Base-by-base conservation (phyloP, 495 filamentous ascomycete genomes). In the Aspergillus steynii region DNA sequence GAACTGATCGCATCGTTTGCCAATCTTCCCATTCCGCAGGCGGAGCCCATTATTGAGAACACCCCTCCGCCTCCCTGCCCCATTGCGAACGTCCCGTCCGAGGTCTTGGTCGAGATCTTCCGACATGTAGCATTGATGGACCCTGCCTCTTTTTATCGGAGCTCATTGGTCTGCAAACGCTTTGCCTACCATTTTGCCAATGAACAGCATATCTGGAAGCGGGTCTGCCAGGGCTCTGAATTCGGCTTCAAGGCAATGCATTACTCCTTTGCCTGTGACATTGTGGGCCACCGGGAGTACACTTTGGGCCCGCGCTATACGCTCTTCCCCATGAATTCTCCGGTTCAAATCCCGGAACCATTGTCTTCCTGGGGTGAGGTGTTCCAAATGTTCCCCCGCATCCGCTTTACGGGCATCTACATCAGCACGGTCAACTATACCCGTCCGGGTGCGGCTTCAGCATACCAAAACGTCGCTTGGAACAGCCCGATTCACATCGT, bases 351-450 rank as follows among this genome's bases (percentile, higher is more conserved):
- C 1, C 78, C 78, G 0, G 61, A 65, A 31, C 68, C 77, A 1
- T 52, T 78, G n/a, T 71, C 71, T 26, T 75, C 74, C 0, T 82
- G 79, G 79, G 77, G 70, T 28, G 69, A 82, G 50, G 91, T 97
- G 78, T 95, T 97, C 75, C 89, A 89, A 15, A 71, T 76, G 0
- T 90, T 91, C 3, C 94, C 95, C 1, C 88, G 95, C 34, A 83
- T 99, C 58, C 92, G 95, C 29, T 99, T 95, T 76, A 92, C 92
- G 62, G 95, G 95, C 14, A 87, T 90, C 71, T 99, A 99, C 77
- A 99, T 99, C 74, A 88, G 85, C 73, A 98, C 95, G 0, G 91
- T 96, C 52, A 98, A 98, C 77, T 99, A 99, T 74, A 86, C 89
- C 34, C 90, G 95, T 2, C 77, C 91, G 2, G 95, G 95, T 54